Evolutionary conservation across 345 rosid genomes (phyloP).

Genomic region (Streptanthus diversifolius): DNA sequence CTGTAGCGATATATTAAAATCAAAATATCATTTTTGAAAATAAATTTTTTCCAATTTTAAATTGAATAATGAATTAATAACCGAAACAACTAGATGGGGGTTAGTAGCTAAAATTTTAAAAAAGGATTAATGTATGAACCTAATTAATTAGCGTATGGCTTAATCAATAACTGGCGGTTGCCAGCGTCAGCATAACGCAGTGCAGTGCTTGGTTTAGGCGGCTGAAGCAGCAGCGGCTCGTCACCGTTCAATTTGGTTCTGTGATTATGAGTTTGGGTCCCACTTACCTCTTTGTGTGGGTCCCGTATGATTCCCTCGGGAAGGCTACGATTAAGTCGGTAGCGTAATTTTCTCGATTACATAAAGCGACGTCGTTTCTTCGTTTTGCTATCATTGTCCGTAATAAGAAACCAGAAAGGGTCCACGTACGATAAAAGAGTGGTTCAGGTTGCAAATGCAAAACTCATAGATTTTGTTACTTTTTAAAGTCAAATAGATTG

Average conservation of each 20-base stretch:
- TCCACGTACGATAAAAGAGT: constrained; percentile 32
- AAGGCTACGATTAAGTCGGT: constrained; percentile 26
- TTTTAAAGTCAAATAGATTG: constrained; percentile 21
- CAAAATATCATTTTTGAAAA: background rate
- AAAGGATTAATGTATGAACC: background rate
- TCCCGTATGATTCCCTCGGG: constrained; percentile 18
- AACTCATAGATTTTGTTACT: constrained; percentile 12
- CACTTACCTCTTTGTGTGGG: constrained; percentile 23
- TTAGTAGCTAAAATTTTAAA: background rate
- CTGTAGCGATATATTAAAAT: no score
- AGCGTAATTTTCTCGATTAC: background rate
- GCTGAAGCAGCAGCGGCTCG: constrained; percentile 52
- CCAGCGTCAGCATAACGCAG: constrained; percentile 18
- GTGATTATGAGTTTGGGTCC: constrained; percentile 22
- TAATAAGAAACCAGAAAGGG: constrained; percentile 8
- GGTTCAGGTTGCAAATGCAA: constrained; percentile 30
- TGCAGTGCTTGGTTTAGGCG: no score
- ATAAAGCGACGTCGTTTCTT: constrained; percentile 18
- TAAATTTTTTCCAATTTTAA: no score
- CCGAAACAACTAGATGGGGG: background rate
- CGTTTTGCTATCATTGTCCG: constrained; percentile 13
- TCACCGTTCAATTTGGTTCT: constrained; percentile 47
- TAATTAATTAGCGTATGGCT: background rate
- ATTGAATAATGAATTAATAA: no score
- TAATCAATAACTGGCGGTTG: background rate